Base-by-base conservation (phyloP, 352 stramenopile species). In the Phytophthora chlamydospora region DNA sequence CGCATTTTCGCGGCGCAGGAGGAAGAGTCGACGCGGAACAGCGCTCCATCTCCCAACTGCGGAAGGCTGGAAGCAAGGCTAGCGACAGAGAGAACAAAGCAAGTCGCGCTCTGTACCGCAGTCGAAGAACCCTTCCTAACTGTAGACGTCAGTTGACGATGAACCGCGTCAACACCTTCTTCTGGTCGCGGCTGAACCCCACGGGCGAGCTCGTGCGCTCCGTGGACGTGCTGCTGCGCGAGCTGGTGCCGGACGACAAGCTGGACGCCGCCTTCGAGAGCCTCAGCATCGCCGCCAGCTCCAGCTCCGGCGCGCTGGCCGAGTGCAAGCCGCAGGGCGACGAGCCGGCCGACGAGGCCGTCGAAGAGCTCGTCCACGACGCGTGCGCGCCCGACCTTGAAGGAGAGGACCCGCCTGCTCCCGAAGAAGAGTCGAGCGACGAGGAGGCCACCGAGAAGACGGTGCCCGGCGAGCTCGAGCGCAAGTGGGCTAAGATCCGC, bases 111-210 rank as follows among this genome's bases (percentile, higher is more conserved):
- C 55, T 70, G 45, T 64, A 65, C 54, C 62, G 62, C 55, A 19
- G 21, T 2, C 27, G 8, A 29, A 19, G 43, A 6, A 49, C 49
- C 46, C 54, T 49, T 49, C 33, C 41, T 31, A 54, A 17, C 33
- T 7, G 11, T 19, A 13, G 12, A 39, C 38, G 50, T 41, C 34
- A 52, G 21, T 45, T 38, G 13, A 63, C 41, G 8, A 79, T 79
- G 71, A 73, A 79, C 63, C 75, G 64, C 34, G 79, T 93, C 76
- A 92, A 92, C 70, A 84, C 83, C 7, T 93, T 93, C 68, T 91
- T 93, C 60, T 93, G 83, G 81, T 75, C 81, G 9, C 76, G 81
- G 11, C 61, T 82, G 12, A 90, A 90, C 65, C 79, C 83, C 34
- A 88, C 80, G 12, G 83, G 82, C 44, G 83, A 93, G 58, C 74